phyloP scores from a whole-genome alignment of 2,329 filamentous ascomycete genomes.

The Colletotrichum horii region DNA sequence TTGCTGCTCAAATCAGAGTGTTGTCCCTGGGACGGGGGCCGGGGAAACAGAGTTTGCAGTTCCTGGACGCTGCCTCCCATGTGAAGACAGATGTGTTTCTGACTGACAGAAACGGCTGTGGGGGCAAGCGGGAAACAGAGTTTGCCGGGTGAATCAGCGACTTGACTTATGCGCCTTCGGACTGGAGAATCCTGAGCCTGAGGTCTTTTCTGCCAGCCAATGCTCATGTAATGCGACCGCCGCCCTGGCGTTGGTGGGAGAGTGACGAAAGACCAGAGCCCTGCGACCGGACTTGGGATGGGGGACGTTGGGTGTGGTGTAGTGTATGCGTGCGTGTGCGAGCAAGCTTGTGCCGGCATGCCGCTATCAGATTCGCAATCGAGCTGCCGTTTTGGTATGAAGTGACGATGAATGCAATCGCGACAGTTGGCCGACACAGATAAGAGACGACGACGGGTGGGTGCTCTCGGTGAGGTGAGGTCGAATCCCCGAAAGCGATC shows the following conservation, averaged over 20 bases:
- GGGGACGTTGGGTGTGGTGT: not conserved
- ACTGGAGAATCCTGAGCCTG: not conserved
- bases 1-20: not conserved
- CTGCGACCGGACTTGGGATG: slow-evolving; percentile 11
- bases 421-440: not conserved
- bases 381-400: not conserved
- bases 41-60: slow-evolving; percentile 11
- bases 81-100: slow-evolving; percentile 13
- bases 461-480: not conserved
- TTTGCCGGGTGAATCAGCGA: slow-evolving; percentile 20
- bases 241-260: not conserved
- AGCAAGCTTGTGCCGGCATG: not conserved
- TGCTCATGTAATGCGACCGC: not conserved
- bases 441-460: not conserved
- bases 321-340: not conserved
- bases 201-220: not conserved
- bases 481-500: slow-evolving; percentile 4
- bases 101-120: slow-evolving; percentile 19
- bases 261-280: not conserved
- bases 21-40: not conserved
- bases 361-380: not conserved
- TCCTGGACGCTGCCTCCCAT: slow-evolving; percentile 16
- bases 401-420: not conserved
- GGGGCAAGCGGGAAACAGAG: slow-evolving; percentile 6
- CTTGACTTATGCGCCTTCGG: slow-evolving; percentile 13